These are phyloP conservation scores for Darksidea phi DNA, from an alignment of 495 filamentous ascomycete genomes.

Conservation along the genomic window DNA sequence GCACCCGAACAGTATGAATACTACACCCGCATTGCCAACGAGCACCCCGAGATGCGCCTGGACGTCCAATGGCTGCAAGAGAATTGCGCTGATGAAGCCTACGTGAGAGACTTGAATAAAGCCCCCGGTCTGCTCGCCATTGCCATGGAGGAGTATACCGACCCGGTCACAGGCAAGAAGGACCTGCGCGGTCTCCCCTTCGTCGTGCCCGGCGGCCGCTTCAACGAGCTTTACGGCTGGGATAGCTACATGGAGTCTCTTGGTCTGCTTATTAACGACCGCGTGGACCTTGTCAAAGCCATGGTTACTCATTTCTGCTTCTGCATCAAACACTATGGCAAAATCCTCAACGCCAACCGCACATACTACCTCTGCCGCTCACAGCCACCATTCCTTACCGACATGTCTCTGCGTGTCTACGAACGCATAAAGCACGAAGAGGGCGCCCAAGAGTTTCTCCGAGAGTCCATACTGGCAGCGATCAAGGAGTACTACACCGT, in stretches of 20 bases:
- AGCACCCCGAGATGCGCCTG: constrained; percentile 75
- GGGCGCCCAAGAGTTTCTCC: constrained; percentile 73
- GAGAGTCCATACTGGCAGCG: constrained; percentile 75
- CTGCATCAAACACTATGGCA: constrained; percentile 96
- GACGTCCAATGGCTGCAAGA: constrained; percentile 78
- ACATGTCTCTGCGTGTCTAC: constrained; percentile 90
- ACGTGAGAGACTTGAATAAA: constrained; percentile 69
- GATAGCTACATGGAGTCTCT: constrained; percentile 97
- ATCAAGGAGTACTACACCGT: constrained; percentile 96
- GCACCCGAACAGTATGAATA: constrained; percentile 86
- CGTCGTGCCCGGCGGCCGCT: constrained; percentile 91
- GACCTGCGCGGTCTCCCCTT: constrained; percentile 81
- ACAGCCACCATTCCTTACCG: constrained; percentile 94
- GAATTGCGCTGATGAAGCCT: constrained; percentile 68
- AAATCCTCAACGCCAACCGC: constrained; percentile 94
- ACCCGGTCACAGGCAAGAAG: constrained; percentile 63
- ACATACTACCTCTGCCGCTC: constrained; percentile 92
- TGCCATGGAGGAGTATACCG: constrained; percentile 72
- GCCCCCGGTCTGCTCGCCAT: constrained; percentile 88
- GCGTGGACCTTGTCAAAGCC: constrained; percentile 77
- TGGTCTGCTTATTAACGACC: constrained; percentile 77
- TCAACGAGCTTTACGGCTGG: constrained; percentile 98
- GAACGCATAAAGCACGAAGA: constrained; percentile 81
- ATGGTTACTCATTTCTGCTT: constrained; percentile 98
- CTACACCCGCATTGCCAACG: constrained; percentile 71